These are phyloP conservation scores for Lentinula detonsa DNA, from an alignment of 768 basidiomycete genomes.

Conservation along the genomic window DNA sequence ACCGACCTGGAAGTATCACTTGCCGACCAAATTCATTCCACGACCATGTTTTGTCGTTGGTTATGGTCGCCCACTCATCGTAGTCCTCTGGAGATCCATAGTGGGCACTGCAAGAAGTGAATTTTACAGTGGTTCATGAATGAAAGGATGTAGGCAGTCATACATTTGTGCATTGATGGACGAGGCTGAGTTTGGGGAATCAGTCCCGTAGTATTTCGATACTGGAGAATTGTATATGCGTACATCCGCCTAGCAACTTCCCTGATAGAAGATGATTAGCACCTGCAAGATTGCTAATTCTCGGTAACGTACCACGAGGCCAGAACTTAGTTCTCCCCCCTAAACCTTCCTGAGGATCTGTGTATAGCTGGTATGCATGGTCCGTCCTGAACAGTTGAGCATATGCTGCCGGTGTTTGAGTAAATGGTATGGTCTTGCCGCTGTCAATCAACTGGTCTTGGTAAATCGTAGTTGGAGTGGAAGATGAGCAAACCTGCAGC, in stretches of 20 bases:
- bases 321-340: slow-evolving; percentile 42
- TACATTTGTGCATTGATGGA: slow-evolving; percentile 60
- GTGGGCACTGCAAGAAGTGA: slow-evolving; percentile 38
- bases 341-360: slow-evolving; percentile 48
- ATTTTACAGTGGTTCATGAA: background rate
- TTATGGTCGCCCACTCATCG: slow-evolving; percentile 56
- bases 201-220: background rate
- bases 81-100: slow-evolving; percentile 68
- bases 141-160: background rate
- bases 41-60: slow-evolving; percentile 56
- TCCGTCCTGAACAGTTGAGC: slow-evolving; percentile 31
- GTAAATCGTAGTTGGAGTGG: background rate
- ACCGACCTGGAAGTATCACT: background rate
- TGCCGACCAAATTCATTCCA: slow-evolving; percentile 49
- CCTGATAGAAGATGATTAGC: slow-evolving; percentile 24
- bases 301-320: slow-evolving; percentile 50
- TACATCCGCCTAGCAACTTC: slow-evolving; percentile 58
- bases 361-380: slow-evolving; percentile 45
- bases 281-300: background rate
- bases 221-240: background rate
- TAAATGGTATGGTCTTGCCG: slow-evolving; percentile 31
- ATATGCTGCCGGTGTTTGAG: slow-evolving; percentile 36
- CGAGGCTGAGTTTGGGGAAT: slow-evolving; percentile 35
- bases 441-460: slow-evolving; percentile 19
- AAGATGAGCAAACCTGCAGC: slow-evolving; percentile 38